Conservation (phyloP, 768 basidiomycete genomes). For the Porphyrellus cyaneotinctus region DNA sequence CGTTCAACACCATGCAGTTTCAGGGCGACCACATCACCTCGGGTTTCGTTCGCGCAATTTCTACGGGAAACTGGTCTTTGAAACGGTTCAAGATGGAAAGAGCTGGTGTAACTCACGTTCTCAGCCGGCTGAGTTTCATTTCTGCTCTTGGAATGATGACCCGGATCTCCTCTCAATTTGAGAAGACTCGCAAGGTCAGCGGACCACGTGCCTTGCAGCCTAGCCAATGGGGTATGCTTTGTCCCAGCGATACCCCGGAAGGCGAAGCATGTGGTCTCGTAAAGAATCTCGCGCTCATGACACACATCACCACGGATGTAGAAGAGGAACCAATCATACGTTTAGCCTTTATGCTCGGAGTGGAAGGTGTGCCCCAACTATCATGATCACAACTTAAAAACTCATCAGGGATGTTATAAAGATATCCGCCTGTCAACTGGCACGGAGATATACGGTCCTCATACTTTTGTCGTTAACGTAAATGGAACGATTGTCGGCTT, state of each 20-base stretch:
- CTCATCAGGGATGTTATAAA: slow-evolving; percentile 27
- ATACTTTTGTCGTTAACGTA: slow-evolving; percentile 92
- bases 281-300: slow-evolving; percentile 98
- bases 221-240: slow-evolving; percentile 98
- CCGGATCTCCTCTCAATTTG: slow-evolving; percentile 96
- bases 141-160: slow-evolving; percentile 99
- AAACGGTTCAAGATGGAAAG: slow-evolving; percentile 99
- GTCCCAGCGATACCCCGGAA: slow-evolving; percentile 98
- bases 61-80: slow-evolving; percentile 97
- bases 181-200: slow-evolving; percentile 98
- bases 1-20: slow-evolving; percentile 90
- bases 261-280: slow-evolving; percentile 98
- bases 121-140: slow-evolving; percentile 93
- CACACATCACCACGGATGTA: slow-evolving; percentile 98
- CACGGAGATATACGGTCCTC: slow-evolving; percentile 90
- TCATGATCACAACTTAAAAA: slow-evolving; percentile 8
- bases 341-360: slow-evolving; percentile 91
- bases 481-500: slow-evolving; percentile 96
- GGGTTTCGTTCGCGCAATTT: slow-evolving; percentile 95
- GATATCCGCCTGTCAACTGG: slow-evolving; percentile 92
- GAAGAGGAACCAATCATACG: slow-evolving; percentile 92
- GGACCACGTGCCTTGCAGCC: slow-evolving; percentile 96
- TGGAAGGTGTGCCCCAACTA: slow-evolving; percentile 65
- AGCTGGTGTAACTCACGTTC: slow-evolving; percentile 96
- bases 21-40: slow-evolving; percentile 95